Percentiles rank a stretch among this genome's conserved stretches.
Conservation (phyloP, 2,329 filamentous ascomycete genomes). For the Fusarium sp. region DNA sequence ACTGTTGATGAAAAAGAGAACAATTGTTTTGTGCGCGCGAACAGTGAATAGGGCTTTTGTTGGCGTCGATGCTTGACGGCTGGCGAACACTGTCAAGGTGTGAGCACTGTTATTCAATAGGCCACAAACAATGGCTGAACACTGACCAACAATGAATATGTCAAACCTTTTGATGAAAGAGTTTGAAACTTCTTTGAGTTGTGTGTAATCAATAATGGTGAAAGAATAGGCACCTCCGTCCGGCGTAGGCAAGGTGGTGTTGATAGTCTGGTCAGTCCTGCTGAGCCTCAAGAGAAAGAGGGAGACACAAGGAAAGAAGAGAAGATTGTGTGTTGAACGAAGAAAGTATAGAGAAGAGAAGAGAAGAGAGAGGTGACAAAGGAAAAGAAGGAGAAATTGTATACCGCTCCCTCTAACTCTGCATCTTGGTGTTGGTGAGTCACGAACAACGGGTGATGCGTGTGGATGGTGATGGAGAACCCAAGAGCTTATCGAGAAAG, state of each 20-base stretch:
- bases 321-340: constrained; percentile 24
- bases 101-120: constrained; percentile 4
- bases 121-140: constrained; percentile 13
- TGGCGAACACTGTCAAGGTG: constrained; percentile 40
- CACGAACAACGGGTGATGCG: constrained; percentile 39
- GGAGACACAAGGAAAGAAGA: constrained; percentile 35
- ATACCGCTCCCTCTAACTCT: constrained; percentile 35
- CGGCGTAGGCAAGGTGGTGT: constrained; percentile 33
- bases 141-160: constrained; percentile 23
- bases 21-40: constrained; percentile 30
- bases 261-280: constrained; percentile 42
- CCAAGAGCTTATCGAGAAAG: constrained; percentile 26
- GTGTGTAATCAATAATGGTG: constrained; percentile 13
- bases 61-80: constrained; percentile 26
- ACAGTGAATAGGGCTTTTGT: constrained; percentile 28
- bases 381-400: constrained; percentile 34
- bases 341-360: constrained; percentile 22
- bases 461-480: constrained; percentile 32
- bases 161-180: constrained; percentile 5
- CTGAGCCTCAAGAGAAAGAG: constrained; percentile 39
- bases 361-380: constrained; percentile 31
- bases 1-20: constrained; percentile 20
- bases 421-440: constrained; percentile 45
- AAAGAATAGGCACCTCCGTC: constrained; percentile 31
- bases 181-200: neutral